These are phyloP conservation scores for Coemansia sp. DNA, from an alignment of 192 early-diverging fungal species.

Conservation along the genomic window DNA sequence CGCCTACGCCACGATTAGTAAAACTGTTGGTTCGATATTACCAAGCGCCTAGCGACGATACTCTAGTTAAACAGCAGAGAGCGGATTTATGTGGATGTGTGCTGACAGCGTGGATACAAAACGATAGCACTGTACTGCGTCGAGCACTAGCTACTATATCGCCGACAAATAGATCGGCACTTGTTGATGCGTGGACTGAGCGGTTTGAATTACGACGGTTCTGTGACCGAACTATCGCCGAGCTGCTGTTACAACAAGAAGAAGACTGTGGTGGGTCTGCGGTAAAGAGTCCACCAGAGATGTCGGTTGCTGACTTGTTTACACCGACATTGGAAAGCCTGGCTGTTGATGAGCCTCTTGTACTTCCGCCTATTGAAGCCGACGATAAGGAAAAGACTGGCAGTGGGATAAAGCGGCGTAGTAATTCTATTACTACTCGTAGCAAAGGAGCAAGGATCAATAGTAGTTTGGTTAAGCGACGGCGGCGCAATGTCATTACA, in stretches of 20 bases:
- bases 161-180: background rate
- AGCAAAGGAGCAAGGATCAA: background rate
- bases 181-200: slow-evolving; percentile 12
- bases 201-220: slow-evolving; percentile 7
- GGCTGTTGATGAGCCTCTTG: slow-evolving; percentile 1
- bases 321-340: background rate
- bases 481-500: slow-evolving; percentile 30
- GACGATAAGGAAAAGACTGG: background rate
- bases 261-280: background rate
- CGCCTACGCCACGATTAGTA: slow-evolving; percentile 19
- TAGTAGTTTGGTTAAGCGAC: slow-evolving; percentile 1
- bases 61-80: background rate
- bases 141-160: background rate
- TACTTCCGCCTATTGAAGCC: background rate
- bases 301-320: slow-evolving; percentile 1
- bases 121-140: background rate
- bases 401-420: background rate
- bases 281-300: background rate
- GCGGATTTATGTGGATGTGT: slow-evolving; percentile 39
- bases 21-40: background rate
- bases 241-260: background rate
- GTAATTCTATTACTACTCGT: background rate
- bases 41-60: background rate
- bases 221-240: background rate
- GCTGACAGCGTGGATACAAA: slow-evolving; percentile 41